These are phyloP conservation scores for Hyaloperonospora arabidopsidis DNA, from an alignment of 352 stramenopile species.

Conservation along the genomic window DNA sequence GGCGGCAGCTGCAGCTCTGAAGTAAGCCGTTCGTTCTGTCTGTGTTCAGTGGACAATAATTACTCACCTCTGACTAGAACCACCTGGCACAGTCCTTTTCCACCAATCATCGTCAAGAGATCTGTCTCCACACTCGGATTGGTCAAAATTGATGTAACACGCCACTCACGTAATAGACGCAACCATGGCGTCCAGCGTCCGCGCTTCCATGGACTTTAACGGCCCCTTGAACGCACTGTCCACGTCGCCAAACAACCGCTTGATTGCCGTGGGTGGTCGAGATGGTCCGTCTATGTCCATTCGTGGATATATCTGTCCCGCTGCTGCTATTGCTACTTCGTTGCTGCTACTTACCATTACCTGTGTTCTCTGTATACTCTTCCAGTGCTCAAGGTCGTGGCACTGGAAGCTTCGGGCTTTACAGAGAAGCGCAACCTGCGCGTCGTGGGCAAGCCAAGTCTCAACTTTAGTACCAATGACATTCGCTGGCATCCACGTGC, in stretches of 20 bases:
- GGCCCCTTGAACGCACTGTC: conserved; percentile 78
- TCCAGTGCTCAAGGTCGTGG: conserved; percentile 77
- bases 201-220: conserved; percentile 82
- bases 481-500: conserved; percentile 84
- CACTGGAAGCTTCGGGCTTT: conserved; percentile 68
- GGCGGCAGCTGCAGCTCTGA: not conserved
- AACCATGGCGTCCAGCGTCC: conserved; percentile 42
- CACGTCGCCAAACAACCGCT: conserved; percentile 71
- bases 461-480: conserved; percentile 87
- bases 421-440: conserved; percentile 79
- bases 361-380: not conserved
- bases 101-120: conserved; percentile 33
- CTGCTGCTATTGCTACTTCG: not conserved
- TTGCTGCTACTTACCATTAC: not conserved
- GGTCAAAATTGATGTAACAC: not conserved
- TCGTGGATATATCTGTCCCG: not conserved
- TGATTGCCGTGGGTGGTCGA: conserved; percentile 77
- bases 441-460: conserved; percentile 62
- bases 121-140: conserved; percentile 17
- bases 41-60: too few species aligned
- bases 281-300: conserved; percentile 40
- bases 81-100: not conserved
- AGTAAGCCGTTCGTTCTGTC: not conserved
- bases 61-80: too few species aligned
- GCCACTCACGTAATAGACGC: not conserved